Evolutionary conservation across 345 rosid genomes (phyloP).

Genomic region (Excoecaria agallocha): DNA sequence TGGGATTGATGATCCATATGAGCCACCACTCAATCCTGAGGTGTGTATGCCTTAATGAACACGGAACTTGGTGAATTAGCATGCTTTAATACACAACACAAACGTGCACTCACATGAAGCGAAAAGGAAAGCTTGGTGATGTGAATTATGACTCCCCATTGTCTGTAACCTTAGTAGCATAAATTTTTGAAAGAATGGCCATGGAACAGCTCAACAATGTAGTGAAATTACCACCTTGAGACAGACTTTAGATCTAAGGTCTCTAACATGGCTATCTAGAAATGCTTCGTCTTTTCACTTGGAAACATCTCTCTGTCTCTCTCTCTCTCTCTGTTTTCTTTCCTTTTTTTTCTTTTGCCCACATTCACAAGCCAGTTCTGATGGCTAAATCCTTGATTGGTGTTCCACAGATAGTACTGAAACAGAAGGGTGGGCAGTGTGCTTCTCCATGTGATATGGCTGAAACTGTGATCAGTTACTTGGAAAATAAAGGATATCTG

Average conservation of each 20-base stretch:
- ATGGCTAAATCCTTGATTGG: background rate
- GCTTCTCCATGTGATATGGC: constrained; percentile 62
- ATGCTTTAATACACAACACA: background rate
- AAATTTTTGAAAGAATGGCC: background rate
- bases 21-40: constrained; percentile 24
- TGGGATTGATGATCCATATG: constrained; percentile 34
- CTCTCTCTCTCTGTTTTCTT: too few species aligned
- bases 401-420: constrained; percentile 56
- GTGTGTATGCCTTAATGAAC: constrained; percentile 7
- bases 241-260: background rate
- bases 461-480: constrained; percentile 56
- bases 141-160: too few species aligned
- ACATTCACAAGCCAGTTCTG: background rate
- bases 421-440: constrained; percentile 33
- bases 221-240: background rate
- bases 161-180: background rate
- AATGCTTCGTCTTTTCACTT: background rate
- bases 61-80: background rate
- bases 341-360: background rate
- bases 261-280: background rate
- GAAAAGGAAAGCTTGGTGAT: too few species aligned
- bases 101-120: background rate
- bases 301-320: background rate
- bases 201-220: background rate
- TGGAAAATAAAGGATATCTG: constrained; percentile 66